These are phyloP conservation scores for Naganishia vishniacii DNA, from an alignment of 768 basidiomycete species.

Conservation along the genomic window DNA sequence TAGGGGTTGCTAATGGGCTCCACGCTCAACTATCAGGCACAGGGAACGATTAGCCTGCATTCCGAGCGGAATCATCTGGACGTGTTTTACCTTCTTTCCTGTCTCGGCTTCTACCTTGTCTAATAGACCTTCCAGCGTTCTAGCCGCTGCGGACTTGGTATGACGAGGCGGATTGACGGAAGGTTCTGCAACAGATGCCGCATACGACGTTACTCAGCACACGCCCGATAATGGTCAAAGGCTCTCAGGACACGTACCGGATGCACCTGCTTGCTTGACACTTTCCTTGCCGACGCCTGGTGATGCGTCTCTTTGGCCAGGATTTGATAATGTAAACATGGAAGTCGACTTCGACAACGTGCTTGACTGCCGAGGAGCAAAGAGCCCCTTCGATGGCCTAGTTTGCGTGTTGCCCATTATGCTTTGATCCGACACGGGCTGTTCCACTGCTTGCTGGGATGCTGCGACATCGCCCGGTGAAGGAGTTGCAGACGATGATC, in stretches of 20 bases:
- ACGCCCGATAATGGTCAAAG: too few relatives aligned
- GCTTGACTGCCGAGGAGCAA: constrained; percentile 5
- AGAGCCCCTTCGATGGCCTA: not conserved
- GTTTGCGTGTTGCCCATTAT: not conserved
- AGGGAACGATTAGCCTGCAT: not conserved
- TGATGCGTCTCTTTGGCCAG: not conserved
- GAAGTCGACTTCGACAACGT: constrained; percentile 21
- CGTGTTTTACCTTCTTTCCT: not conserved
- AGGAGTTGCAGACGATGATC: not conserved
- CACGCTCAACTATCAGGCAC: not conserved
- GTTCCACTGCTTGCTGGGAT: not conserved
- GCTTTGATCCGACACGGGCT: not conserved
- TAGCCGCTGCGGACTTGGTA: constrained; percentile 21
- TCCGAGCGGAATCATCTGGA: not conserved
- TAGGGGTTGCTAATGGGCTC: constrained; percentile 27
- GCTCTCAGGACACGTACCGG: not conserved
- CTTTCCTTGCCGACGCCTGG: not conserved
- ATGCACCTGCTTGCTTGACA: not conserved
- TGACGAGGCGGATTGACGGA: not conserved
- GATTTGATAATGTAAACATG: constrained; percentile 18
- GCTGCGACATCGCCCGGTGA: not conserved
- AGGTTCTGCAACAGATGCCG: not conserved
- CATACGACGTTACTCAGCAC: not conserved
- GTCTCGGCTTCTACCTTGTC: constrained; percentile 17
- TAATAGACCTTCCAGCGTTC: constrained; percentile 17